These are phyloP conservation scores for Vitrella brassicaformis DNA, from an alignment of 73 alveolate species.

Conservation along the genomic window DNA sequence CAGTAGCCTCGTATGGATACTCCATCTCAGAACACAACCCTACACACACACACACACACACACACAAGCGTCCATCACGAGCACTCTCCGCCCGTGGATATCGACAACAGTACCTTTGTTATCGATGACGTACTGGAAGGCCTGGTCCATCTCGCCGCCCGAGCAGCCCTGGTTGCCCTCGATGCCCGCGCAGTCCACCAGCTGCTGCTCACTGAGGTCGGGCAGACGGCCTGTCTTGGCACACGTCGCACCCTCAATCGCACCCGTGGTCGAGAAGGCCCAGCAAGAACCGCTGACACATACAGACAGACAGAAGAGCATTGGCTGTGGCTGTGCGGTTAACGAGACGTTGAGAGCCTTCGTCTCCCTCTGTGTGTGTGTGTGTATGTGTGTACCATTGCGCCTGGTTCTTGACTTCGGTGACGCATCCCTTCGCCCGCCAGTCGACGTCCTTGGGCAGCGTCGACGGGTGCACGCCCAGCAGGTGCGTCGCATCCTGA, in stretches of 20 bases:
- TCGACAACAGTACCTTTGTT: no score
- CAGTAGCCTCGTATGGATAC: conserved; percentile 47
- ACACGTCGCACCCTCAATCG: conserved; percentile 71
- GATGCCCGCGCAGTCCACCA: conserved; percentile 68
- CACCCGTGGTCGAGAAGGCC: conserved; percentile 87
- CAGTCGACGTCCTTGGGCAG: conserved; percentile 17
- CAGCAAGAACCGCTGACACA: conserved; percentile 97
- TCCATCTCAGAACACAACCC: conserved; percentile 38
- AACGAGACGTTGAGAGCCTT: no score
- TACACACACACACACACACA: no score
- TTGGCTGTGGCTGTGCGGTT: no score
- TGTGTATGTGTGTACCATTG: no score
- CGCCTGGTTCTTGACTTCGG: not conserved
- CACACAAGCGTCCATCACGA: no score
- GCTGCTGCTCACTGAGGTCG: conserved; percentile 65
- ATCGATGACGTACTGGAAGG: conserved; percentile 51
- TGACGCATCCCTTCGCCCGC: not conserved
- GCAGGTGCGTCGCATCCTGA: not conserved
- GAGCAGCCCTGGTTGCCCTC: conserved; percentile 57
- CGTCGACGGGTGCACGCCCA: not conserved
- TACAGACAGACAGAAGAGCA: no score
- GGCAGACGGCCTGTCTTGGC: conserved; percentile 48
- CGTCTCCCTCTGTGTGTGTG: no score
- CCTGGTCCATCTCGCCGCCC: conserved; percentile 70
- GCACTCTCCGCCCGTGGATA: no score